Percentiles rank a stretch among this genome's conserved stretches.
phyloP scores from a whole-genome alignment of 2,329 filamentous ascomycete genomes.

The Raffaelea arxii region DNA sequence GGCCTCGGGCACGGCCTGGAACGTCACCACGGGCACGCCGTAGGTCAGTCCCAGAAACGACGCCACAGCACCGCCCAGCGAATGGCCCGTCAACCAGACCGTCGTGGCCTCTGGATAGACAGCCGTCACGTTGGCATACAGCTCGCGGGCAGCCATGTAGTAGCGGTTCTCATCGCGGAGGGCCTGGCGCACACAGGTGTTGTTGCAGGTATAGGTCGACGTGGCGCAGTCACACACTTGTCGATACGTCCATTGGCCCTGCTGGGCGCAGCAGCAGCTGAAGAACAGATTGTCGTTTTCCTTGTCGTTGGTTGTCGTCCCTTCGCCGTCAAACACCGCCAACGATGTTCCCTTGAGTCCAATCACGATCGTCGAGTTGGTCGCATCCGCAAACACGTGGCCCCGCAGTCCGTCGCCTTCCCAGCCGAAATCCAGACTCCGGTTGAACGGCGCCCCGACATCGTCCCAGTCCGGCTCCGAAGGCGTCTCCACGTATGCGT shows the following conservation, averaged over 20 bases:
- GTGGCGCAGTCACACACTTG: conserved; percentile 91
- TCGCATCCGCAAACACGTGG: conserved; percentile 82
- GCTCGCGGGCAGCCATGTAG: conserved; percentile 77
- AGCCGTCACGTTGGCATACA: conserved; percentile 86
- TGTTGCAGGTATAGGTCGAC: conserved; percentile 80
- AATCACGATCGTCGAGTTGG: conserved; percentile 80
- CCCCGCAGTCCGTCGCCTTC: conserved; percentile 78
- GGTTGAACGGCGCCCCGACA: conserved; percentile 70
- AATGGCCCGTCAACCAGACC: conserved; percentile 88
- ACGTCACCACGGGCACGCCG: conserved; percentile 81
- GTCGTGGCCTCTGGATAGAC: conserved; percentile 76
- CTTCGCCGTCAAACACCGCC: conserved; percentile 92
- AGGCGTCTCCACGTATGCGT: conserved; percentile 75
- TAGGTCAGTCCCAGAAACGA: conserved; percentile 88
- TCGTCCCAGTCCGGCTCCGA: conserved; percentile 73
- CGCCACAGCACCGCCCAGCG: conserved; percentile 79
- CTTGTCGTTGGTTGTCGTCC: conserved; percentile 95
- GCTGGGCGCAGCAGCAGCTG: conserved; percentile 93
- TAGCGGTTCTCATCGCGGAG: conserved; percentile 79
- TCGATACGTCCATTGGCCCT: conserved; percentile 80
- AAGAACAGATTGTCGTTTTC: conserved; percentile 97
- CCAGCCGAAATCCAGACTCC: conserved; percentile 88
- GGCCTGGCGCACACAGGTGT: conserved; percentile 72
- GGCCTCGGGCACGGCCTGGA: conserved; percentile 87
- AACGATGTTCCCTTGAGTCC: conserved; percentile 85